These are phyloP conservation scores for Kickxella alabastrina DNA, from an alignment of 192 early-diverging fungal genomes.

Conservation along the genomic window DNA sequence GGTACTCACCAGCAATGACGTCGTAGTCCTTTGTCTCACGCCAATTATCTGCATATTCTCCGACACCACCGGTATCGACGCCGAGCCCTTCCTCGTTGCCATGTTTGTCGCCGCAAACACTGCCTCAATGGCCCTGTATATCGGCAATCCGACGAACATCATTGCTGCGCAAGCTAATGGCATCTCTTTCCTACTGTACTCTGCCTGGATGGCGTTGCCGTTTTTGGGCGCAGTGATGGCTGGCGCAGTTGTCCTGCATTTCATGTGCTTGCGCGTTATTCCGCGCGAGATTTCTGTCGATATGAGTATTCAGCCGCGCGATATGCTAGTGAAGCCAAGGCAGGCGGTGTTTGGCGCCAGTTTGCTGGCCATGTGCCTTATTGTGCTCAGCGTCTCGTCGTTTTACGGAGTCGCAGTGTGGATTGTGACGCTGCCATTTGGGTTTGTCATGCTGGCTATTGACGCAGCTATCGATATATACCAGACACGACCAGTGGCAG, in stretches of 20 bases:
- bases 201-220: slow-evolving; percentile 82
- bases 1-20: slow-evolving; percentile 75
- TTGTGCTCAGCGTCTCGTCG: slow-evolving; percentile 62
- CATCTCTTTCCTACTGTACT: slow-evolving; percentile 70
- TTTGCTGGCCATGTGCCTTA: slow-evolving; percentile 57
- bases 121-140: slow-evolving; percentile 77
- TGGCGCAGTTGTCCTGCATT: slow-evolving; percentile 52
- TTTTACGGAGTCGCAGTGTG: slow-evolving; percentile 67
- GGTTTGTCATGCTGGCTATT: slow-evolving; percentile 54
- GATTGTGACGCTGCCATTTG: slow-evolving; percentile 75
- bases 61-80: slow-evolving; percentile 56
- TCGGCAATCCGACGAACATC: slow-evolving; percentile 88
- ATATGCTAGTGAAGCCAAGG: slow-evolving; percentile 52
- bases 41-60: slow-evolving; percentile 77
- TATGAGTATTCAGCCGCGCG: slow-evolving; percentile 50
- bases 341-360: slow-evolving; percentile 64
- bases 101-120: slow-evolving; percentile 76
- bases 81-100: slow-evolving; percentile 69
- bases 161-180: slow-evolving; percentile 74
- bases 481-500: slow-evolving; percentile 5
- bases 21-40: slow-evolving; percentile 77
- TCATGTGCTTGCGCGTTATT: slow-evolving; percentile 53
- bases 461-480: slow-evolving; percentile 58
- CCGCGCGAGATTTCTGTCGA: slow-evolving; percentile 46
- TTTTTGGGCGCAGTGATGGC: slow-evolving; percentile 54